phyloP scores from a whole-genome alignment of 176 grass and related monocot genomes.

The Oryza glumipatula region DNA sequence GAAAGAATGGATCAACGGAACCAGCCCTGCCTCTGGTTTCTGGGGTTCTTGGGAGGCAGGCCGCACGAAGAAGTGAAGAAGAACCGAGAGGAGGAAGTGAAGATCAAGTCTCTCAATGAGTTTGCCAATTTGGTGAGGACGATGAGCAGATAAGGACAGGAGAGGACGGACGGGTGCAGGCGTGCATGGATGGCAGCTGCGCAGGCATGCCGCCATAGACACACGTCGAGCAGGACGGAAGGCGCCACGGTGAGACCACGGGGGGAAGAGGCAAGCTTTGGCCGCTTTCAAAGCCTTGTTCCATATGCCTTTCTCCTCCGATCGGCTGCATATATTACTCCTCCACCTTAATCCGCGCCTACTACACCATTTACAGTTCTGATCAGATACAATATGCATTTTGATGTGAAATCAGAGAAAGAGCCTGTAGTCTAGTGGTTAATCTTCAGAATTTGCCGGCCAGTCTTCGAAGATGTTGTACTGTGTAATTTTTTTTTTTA shows the following conservation, averaged over 20 bases:
- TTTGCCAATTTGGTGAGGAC: neutral
- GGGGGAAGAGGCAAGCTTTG: constrained; percentile 1
- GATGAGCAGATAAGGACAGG: constrained; percentile 8
- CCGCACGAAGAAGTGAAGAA: too few species aligned
- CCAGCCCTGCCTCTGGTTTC: too few species aligned
- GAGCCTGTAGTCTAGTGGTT: too few species aligned
- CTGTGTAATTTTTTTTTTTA: too few species aligned
- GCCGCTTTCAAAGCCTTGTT: neutral
- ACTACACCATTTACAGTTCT: too few species aligned
- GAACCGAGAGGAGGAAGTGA: neutral
- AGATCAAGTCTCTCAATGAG: neutral
- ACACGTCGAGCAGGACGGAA: too few species aligned
- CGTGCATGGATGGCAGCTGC: constrained; percentile 45
- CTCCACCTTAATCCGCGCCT: too few species aligned
- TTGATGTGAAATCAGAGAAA: too few species aligned
- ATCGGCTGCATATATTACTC: too few species aligned
- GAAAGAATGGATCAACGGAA: neutral
- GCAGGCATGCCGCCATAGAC: neutral
- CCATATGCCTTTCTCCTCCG: neutral
- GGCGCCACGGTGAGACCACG: neutral
- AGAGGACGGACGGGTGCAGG: neutral
- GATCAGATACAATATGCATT: too few species aligned
- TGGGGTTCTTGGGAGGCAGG: neutral
- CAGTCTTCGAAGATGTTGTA: too few species aligned
- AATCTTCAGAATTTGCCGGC: too few species aligned